Percentiles rank a stretch among this genome's conserved stretches.
Conservation (phyloP, 768 basidiomycete genomes). For the Boletus rubescentipes region DNA sequence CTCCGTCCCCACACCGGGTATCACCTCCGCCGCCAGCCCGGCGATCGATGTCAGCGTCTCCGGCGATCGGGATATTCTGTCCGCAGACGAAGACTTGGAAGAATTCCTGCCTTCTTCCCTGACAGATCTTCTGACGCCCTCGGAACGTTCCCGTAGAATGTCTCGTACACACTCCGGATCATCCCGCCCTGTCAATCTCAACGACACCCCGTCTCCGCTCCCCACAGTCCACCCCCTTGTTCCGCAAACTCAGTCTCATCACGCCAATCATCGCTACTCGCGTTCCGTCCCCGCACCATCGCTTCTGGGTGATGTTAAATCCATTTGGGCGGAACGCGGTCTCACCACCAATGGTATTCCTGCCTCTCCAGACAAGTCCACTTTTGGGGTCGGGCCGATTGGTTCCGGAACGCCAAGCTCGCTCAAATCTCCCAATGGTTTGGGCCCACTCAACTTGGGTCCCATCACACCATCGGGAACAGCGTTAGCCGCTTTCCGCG, state of each 20-base stretch:
- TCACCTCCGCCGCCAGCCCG: background rate
- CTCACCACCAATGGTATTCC: constrained; percentile 31
- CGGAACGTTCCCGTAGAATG: constrained; percentile 80
- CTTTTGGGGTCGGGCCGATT: constrained; percentile 24
- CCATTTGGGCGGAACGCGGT: constrained; percentile 74
- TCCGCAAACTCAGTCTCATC: constrained; percentile 22
- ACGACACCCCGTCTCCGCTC: constrained; percentile 21
- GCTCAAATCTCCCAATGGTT: constrained; percentile 45
- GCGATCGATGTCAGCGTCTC: constrained; percentile 25
- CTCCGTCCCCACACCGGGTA: constrained; percentile 19
- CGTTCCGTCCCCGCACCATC: constrained; percentile 80
- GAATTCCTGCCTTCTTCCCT: constrained; percentile 89
- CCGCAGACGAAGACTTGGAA: constrained; percentile 70
- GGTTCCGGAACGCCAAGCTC: constrained; percentile 50
- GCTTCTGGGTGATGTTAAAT: constrained; percentile 70
- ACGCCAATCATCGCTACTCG: constrained; percentile 65
- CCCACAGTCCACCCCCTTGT: constrained; percentile 10
- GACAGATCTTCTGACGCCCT: constrained; percentile 85
- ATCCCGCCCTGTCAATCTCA: constrained; percentile 22
- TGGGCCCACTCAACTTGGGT: constrained; percentile 26
- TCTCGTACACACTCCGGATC: constrained; percentile 64
- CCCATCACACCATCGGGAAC: constrained; percentile 7
- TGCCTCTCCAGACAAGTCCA: constrained; percentile 37
- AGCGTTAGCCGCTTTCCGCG: constrained; percentile 31
- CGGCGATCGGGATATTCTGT: constrained; percentile 42